A percentile compares a stretch with the other conserved stretches of the same genome.
phyloP scores from a whole-genome alignment of 2,329 filamentous ascomycete genomes.

The Tolypocladium ophioglossoides region DNA sequence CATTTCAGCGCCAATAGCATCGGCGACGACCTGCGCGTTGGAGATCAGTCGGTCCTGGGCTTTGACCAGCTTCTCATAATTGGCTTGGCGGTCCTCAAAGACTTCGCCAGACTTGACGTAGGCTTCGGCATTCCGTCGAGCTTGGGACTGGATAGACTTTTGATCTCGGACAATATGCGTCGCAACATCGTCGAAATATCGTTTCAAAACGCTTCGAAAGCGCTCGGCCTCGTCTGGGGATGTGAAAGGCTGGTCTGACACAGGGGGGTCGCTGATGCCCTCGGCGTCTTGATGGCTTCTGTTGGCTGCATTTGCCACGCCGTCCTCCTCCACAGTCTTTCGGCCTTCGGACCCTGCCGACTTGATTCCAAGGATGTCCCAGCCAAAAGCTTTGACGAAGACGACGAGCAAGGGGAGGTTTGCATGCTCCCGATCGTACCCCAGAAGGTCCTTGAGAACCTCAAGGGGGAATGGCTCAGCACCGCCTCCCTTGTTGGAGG shows the following conservation, averaged over 20 bases:
- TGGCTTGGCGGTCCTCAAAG: conserved; percentile 92
- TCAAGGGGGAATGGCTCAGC: conserved; percentile 92
- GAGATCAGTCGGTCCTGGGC: conserved; percentile 80
- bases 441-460: conserved; percentile 92
- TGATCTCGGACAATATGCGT: conserved; percentile 83
- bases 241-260: conserved; percentile 63
- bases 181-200: conserved; percentile 92
- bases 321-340: conserved; percentile 75
- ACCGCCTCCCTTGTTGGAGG: conserved; percentile 46
- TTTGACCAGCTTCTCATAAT: conserved; percentile 90
- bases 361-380: conserved; percentile 85
- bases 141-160: conserved; percentile 76
- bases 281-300: conserved; percentile 32
- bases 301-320: conserved; percentile 42
- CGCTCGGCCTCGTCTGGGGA: conserved; percentile 69
- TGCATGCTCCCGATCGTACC: conserved; percentile 83
- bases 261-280: conserved; percentile 33
- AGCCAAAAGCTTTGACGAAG: conserved; percentile 92
- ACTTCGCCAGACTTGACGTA: conserved; percentile 98
- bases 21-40: conserved; percentile 85
- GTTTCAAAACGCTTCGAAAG: conserved; percentile 74
- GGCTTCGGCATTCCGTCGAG: conserved; percentile 89
- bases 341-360: conserved; percentile 63
- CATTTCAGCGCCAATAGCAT: conserved; percentile 84
- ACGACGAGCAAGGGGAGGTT: conserved; percentile 88